These are phyloP conservation scores for Candida orba DNA, from an alignment of 805 yeast species.

Conservation along the genomic window DNA sequence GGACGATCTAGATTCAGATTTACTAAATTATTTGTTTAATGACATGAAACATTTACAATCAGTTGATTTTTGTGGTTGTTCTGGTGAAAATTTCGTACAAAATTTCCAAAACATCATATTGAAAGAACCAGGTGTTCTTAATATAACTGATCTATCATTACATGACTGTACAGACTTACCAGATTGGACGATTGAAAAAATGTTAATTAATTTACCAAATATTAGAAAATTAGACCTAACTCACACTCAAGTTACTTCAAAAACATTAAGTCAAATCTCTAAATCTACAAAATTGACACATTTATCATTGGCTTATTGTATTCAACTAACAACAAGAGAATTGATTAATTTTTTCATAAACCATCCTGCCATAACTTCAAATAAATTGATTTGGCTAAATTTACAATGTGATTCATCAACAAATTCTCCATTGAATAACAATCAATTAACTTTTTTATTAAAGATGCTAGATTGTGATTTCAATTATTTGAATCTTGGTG, in stretches of 20 bases:
- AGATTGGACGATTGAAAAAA: conserved; percentile 42
- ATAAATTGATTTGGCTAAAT: conserved; percentile 57
- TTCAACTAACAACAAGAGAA: conserved; percentile 65
- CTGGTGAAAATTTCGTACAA: conserved; percentile 51
- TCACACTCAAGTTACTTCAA: conserved; percentile 70
- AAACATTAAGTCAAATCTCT: conserved; percentile 50
- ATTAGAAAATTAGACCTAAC: conserved; percentile 69
- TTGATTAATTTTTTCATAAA: conserved; percentile 59
- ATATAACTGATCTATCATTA: conserved; percentile 45
- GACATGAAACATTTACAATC: conserved; percentile 50
- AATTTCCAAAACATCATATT: conserved; percentile 42
- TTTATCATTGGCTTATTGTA: conserved; percentile 58
- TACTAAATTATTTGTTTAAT: conserved; percentile 50
- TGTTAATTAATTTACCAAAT: conserved; percentile 49
- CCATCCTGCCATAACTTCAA: conserved; percentile 54
- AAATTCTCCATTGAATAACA: conserved; percentile 49
- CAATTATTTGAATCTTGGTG: conserved; percentile 53
- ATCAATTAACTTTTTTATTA: conserved; percentile 40
- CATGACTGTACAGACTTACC: conserved; percentile 85
- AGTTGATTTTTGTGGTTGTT: conserved; percentile 85
- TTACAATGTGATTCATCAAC: conserved; percentile 58
- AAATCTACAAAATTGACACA: conserved; percentile 59
- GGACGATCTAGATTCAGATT: conserved; percentile 62
- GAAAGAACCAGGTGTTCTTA: conserved; percentile 14
- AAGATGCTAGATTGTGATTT: conserved; percentile 33